phyloP scores from a whole-genome alignment of 2,329 filamentous ascomycete species.

The Coniochaeta sp. region DNA sequence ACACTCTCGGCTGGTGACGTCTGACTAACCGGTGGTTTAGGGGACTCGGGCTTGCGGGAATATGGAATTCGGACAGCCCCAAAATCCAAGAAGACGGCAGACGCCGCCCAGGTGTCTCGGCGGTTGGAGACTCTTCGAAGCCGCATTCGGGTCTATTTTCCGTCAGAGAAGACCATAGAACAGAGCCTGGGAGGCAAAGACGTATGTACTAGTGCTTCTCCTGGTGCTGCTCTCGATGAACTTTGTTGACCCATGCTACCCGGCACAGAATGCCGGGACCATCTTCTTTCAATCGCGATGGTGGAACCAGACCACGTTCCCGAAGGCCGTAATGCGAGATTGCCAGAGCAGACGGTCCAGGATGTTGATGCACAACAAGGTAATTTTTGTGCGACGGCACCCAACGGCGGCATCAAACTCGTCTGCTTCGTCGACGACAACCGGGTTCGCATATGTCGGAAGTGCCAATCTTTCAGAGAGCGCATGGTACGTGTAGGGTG shows the following conservation, averaged over 20 bases:
- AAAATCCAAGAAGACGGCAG: slow-evolving; percentile 21
- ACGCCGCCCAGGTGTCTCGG: slow-evolving; percentile 13
- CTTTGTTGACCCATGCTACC: slow-evolving; percentile 1
- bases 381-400: slow-evolving; percentile 42
- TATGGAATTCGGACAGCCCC: slow-evolving; percentile 29
- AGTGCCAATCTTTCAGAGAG: slow-evolving; percentile 90
- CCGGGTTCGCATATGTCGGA: slow-evolving; percentile 74
- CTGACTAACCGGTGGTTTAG: slow-evolving; percentile 11
- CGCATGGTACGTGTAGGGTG: slow-evolving; percentile 63
- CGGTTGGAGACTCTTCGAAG: slow-evolving; percentile 25
- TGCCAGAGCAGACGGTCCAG: slow-evolving; percentile 64
- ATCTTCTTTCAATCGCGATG: slow-evolving; percentile 71
- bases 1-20: neutral
- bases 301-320: slow-evolving; percentile 66
- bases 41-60: slow-evolving; percentile 37
- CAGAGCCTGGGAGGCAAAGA: slow-evolving; percentile 54
- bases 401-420: slow-evolving; percentile 9
- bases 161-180: slow-evolving; percentile 61
- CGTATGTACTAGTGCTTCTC: slow-evolving; percentile 31
- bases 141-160: slow-evolving; percentile 72
- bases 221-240: neutral
- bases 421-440: slow-evolving; percentile 4
- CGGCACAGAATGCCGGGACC: slow-evolving; percentile 62
- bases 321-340: slow-evolving; percentile 64
- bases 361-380: slow-evolving; percentile 83